phyloP scores from a whole-genome alignment of 163 green algal species.

The Volvox carteri region DNA sequence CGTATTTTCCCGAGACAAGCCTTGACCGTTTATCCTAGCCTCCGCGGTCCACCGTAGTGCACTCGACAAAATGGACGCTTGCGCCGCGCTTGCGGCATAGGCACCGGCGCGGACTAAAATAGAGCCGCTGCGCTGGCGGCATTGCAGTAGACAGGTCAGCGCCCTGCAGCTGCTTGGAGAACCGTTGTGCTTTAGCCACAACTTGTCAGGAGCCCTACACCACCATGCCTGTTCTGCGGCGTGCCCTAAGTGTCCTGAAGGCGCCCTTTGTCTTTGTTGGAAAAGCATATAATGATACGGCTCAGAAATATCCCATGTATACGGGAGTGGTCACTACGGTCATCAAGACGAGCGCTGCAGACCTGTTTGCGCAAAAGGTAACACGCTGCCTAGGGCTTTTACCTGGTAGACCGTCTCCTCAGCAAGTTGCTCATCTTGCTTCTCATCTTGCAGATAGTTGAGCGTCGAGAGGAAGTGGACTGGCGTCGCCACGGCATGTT shows the following conservation, averaged over 20 bases:
- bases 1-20: too few species aligned
- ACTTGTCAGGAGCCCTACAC: neutral
- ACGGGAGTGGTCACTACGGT: slow-evolving; percentile 86
- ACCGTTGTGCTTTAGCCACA: neutral
- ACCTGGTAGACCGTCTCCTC: neutral
- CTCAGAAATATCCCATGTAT: slow-evolving; percentile 49
- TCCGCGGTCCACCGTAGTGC: neutral
- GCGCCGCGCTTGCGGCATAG: slow-evolving; percentile 38
- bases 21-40: too few species aligned
- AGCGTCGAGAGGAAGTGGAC: slow-evolving; percentile 84
- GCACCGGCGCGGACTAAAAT: neutral
- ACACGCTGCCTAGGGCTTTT: neutral
- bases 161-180: neutral
- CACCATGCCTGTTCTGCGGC: neutral
- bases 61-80: slow-evolving; percentile 21
- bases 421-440: neutral
- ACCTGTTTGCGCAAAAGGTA: slow-evolving; percentile 89
- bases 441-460: slow-evolving; percentile 73
- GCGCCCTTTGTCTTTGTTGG: slow-evolving; percentile 45
- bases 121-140: slow-evolving; percentile 53
- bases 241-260: slow-evolving; percentile 45
- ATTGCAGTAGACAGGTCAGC: slow-evolving; percentile 20
- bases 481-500: slow-evolving; percentile 85
- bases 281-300: slow-evolving; percentile 56
- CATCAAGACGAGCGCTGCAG: slow-evolving; percentile 86